A percentile compares a stretch with the other conserved stretches of the same genome.
These are phyloP conservation scores for Paulownia fortunei DNA, from an alignment of 257 asterid genomes.

Conservation along the genomic window DNA sequence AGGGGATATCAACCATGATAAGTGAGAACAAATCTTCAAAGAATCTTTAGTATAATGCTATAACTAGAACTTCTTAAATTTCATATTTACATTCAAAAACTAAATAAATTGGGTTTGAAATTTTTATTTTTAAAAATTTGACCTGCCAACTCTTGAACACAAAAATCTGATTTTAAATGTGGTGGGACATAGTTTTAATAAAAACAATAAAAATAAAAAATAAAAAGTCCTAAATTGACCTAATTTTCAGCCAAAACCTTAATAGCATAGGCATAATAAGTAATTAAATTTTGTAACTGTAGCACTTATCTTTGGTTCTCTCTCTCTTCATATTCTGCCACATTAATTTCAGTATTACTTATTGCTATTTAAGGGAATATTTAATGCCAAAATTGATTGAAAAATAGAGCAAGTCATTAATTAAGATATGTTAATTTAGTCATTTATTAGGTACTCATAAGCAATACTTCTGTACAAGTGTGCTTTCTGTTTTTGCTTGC, in stretches of 20 bases:
- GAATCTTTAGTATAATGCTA: no score
- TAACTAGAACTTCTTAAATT: no score
- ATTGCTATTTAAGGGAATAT: slow-evolving; percentile 4
- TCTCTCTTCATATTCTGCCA: neutral
- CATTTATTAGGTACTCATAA: neutral
- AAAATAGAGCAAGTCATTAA: neutral
- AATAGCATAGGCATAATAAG: neutral
- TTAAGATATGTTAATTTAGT: neutral
- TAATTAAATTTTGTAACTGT: slow-evolving; percentile 4
- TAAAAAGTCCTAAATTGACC: no score
- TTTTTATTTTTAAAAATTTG: no score
- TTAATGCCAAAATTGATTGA: neutral
- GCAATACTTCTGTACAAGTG: neutral
- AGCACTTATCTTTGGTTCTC: neutral
- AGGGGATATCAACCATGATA: no score
- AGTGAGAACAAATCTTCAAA: no score
- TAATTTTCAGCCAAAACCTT: neutral
- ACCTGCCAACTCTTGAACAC: no score
- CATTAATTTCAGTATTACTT: slow-evolving; percentile 6
- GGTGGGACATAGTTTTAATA: neutral
- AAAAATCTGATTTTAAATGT: no score
- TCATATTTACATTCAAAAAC: no score
- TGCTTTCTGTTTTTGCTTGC: no score
- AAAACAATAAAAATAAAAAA: no score
- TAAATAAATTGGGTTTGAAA: no score